A percentile compares a stretch with the other conserved stretches of the same genome.
phyloP scores from a whole-genome alignment of 2,329 filamentous ascomycete species.

The Fusarium fracticaudum region DNA sequence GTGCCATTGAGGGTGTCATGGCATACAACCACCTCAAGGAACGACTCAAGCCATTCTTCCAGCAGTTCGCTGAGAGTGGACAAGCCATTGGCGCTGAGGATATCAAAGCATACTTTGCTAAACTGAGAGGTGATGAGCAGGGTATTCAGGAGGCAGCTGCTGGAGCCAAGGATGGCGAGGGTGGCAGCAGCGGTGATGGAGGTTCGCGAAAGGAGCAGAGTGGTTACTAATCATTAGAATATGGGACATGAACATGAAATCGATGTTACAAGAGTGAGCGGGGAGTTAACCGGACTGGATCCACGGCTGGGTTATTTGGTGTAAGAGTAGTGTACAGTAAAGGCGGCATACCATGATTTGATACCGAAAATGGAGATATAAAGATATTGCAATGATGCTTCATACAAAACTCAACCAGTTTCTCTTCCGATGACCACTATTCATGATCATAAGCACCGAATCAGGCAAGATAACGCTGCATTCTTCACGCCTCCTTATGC shows the following conservation, averaged over 20 bases:
- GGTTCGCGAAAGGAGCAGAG: conserved; percentile 61
- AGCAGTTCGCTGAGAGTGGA: conserved; percentile 92
- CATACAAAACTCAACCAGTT: not conserved
- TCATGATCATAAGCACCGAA: not conserved
- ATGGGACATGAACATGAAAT: not conserved
- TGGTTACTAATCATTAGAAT: conserved; percentile 54
- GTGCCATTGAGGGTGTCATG: conserved; percentile 96
- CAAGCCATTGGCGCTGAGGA: conserved; percentile 91
- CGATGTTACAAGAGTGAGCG: not conserved
- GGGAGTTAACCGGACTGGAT: not conserved
- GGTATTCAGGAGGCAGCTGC: conserved; percentile 71
- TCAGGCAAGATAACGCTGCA: not conserved
- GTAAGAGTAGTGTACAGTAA: conserved; percentile 28
- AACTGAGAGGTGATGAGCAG: conserved; percentile 86
- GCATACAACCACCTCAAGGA: conserved; percentile 97
- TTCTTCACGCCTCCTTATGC: not conserved
- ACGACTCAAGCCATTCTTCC: conserved; percentile 92
- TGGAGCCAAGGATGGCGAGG: conserved; percentile 45
- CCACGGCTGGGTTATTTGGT: not conserved
- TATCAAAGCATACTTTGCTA: conserved; percentile 96
- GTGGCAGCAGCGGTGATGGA: conserved; percentile 33
- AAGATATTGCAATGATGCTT: not conserved
- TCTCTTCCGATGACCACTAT: no score
- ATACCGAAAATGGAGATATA: not conserved
- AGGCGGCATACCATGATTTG: not conserved